phyloP scores from a whole-genome alignment of 2,329 filamentous ascomycete species.

The Trichoderma brevicompactum region DNA sequence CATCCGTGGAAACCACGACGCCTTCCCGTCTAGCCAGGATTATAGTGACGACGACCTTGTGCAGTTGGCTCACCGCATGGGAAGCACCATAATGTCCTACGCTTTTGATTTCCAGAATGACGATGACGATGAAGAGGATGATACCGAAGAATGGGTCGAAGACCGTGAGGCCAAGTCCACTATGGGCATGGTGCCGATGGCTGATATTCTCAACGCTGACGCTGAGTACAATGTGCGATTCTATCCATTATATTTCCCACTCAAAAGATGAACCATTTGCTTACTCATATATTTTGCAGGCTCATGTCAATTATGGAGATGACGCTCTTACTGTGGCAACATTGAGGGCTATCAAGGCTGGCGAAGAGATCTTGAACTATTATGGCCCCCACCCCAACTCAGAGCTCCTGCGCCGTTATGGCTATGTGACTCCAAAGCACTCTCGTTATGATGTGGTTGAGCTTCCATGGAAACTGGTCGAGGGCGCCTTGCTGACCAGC shows the following conservation, averaged over 20 bases:
- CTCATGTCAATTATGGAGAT: slow-evolving; percentile 59
- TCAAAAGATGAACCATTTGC: neutral
- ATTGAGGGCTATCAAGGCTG: slow-evolving; percentile 67
- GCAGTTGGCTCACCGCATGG: slow-evolving; percentile 74
- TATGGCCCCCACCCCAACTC: slow-evolving; percentile 84
- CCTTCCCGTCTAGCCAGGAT: slow-evolving; percentile 48
- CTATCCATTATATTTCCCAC: neutral
- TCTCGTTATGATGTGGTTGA: slow-evolving; percentile 82
- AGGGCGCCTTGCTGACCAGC: slow-evolving; percentile 48
- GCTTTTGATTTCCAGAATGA: slow-evolving; percentile 77
- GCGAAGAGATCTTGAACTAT: slow-evolving; percentile 84
- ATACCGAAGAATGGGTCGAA: slow-evolving; percentile 67
- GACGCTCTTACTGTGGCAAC: slow-evolving; percentile 70
- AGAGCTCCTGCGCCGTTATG: slow-evolving; percentile 82
- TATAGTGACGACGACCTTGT: slow-evolving; percentile 53
- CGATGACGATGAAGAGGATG: slow-evolving; percentile 62
- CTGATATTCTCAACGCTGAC: slow-evolving; percentile 88
- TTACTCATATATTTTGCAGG: slow-evolving; percentile 40
- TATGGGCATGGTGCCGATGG: slow-evolving; percentile 90
- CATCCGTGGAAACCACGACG: slow-evolving; percentile 48
- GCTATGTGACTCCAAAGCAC: slow-evolving; percentile 82
- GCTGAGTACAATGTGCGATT: slow-evolving; percentile 76
- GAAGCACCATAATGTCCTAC: slow-evolving; percentile 89
- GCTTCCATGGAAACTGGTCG: slow-evolving; percentile 65
- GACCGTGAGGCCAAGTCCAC: slow-evolving; percentile 60